Conservation (phyloP, 495 filamentous ascomycete genomes). For the Astrothelium macrocarpum region DNA sequence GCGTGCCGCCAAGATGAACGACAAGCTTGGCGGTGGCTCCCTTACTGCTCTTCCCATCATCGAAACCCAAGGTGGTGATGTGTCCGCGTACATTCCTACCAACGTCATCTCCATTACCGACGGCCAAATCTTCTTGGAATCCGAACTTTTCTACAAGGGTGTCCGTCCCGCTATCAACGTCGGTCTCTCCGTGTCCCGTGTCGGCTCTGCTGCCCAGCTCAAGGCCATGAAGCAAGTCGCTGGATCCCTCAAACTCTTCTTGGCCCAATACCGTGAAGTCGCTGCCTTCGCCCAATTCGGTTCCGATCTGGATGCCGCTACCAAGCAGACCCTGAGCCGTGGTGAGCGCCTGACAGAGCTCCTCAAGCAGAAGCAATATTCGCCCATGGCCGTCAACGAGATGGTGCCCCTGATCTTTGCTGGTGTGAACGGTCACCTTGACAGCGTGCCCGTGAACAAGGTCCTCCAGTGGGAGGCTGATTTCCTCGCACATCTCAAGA, state of each 20-base stretch:
- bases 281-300: slow-evolving; percentile 99
- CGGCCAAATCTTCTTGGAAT: slow-evolving; percentile 99
- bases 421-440: slow-evolving; percentile 94
- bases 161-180: slow-evolving; percentile 99
- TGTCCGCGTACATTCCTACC: slow-evolving; percentile 99
- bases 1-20: slow-evolving; percentile 98
- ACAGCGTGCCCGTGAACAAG: slow-evolving; percentile 75
- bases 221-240: slow-evolving; percentile 99
- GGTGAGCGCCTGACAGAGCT: slow-evolving; percentile 99
- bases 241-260: slow-evolving; percentile 98
- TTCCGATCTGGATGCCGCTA: slow-evolving; percentile 97
- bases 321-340: slow-evolving; percentile 97
- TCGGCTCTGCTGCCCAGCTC: slow-evolving; percentile 98
- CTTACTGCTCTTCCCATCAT: slow-evolving; percentile 97
- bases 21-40: slow-evolving; percentile 91
- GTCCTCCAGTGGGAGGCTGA: slow-evolving; percentile 87
- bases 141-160: slow-evolving; percentile 99
- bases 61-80: slow-evolving; percentile 99
- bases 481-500: slow-evolving; percentile 84
- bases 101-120: slow-evolving; percentile 99
- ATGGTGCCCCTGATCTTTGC: slow-evolving; percentile 99
- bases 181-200: slow-evolving; percentile 99
- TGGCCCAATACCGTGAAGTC: slow-evolving; percentile 99
- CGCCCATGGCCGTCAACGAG: slow-evolving; percentile 96
- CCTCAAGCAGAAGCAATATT: slow-evolving; percentile 99